Conservation (phyloP, 2,329 filamentous ascomycete genomes). For the Aspergillus sergii region DNA sequence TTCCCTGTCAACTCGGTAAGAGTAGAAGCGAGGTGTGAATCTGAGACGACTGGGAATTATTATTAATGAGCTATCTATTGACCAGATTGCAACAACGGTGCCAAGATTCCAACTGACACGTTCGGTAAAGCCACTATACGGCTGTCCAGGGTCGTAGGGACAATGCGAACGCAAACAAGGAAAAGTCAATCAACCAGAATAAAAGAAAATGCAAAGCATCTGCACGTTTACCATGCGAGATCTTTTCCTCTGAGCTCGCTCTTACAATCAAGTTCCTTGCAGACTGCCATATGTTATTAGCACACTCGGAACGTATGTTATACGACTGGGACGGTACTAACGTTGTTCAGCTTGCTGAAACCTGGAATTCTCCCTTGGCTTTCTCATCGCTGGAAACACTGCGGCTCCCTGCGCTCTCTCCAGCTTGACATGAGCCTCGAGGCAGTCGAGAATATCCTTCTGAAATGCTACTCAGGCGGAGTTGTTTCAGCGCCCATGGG, state of each 20-base stretch:
- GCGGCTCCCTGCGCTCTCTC: slow-evolving; percentile 24
- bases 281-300: slow-evolving; percentile 20
- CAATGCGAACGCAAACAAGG: not conserved
- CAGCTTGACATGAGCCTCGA: slow-evolving; percentile 27
- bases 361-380: slow-evolving; percentile 25
- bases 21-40: not conserved
- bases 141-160: not conserved
- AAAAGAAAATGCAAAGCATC: not conserved
- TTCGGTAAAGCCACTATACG: not conserved
- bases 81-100: slow-evolving; percentile 8
- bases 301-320: not conserved
- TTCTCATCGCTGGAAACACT: slow-evolving; percentile 29
- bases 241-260: slow-evolving; percentile 1
- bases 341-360: slow-evolving; percentile 34
- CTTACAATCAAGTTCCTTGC: slow-evolving; percentile 24
- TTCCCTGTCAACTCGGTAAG: not conserved
- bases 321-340: slow-evolving; percentile 10
- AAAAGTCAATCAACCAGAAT: not conserved
- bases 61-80: slow-evolving; percentile 1
- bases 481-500: not conserved
- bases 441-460: slow-evolving; percentile 18
- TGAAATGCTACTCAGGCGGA: slow-evolving; percentile 4
- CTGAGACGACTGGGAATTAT: not conserved
- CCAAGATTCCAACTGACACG: not conserved
- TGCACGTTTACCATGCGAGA: slow-evolving; percentile 18